Conservation (phyloP, 257 asterid species). For the Solanum clarkiae region DNA sequence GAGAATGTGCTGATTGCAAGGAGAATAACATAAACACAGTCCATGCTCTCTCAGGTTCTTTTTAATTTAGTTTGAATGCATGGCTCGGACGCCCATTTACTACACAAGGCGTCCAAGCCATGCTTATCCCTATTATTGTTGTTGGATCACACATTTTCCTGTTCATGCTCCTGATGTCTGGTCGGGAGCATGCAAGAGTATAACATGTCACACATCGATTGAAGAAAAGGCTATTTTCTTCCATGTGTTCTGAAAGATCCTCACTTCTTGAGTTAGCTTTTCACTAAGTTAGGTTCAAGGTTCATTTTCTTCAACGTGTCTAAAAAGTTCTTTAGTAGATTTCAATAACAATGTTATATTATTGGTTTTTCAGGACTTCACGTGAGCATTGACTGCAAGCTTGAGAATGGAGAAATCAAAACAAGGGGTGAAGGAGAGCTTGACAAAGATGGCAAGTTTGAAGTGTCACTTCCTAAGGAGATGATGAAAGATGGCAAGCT, state of each 20-base stretch:
- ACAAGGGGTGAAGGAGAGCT: slow-evolving; percentile 47
- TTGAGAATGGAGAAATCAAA: slow-evolving; percentile 33
- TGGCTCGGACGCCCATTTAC: neutral
- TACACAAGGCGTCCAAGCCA: neutral
- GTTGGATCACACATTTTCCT: neutral
- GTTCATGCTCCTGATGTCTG: neutral
- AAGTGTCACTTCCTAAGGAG: slow-evolving; percentile 36
- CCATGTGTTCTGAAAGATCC: neutral
- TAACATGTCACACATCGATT: neutral
- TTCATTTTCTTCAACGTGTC: neutral
- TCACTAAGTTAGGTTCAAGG: neutral
- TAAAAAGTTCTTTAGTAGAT: no score
- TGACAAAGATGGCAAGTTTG: slow-evolving; percentile 55
- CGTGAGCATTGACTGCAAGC: slow-evolving; percentile 74
- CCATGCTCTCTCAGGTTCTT: slow-evolving; percentile 34
- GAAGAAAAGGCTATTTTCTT: neutral
- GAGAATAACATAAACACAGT: slow-evolving; percentile 16
- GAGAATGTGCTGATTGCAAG: slow-evolving; percentile 47
- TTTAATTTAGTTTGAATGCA: neutral
- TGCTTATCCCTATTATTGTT: neutral
- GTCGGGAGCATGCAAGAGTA: neutral
- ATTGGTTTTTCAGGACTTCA: slow-evolving; percentile 41
- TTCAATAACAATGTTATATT: neutral
- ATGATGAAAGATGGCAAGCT: slow-evolving; percentile 32
- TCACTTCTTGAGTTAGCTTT: neutral